Evolutionary conservation across 345 rosid species (phyloP).

Genomic region (Cardiospermum halicacabum): DNA sequence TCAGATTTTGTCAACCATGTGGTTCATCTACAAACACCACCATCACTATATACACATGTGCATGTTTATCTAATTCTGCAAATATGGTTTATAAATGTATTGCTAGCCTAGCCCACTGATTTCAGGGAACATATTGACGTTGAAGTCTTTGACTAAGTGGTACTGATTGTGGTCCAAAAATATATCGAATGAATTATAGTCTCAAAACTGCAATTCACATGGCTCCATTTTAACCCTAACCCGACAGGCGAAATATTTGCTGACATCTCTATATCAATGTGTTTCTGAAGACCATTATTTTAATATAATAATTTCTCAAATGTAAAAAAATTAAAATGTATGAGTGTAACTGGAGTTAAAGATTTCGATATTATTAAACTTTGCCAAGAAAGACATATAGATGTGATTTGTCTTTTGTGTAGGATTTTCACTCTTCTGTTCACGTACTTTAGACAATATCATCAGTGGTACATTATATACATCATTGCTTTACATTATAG

Average conservation of each 20-base stretch:
- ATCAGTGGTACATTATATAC: too few species aligned
- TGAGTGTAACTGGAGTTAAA: too few species aligned
- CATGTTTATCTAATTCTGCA: background rate
- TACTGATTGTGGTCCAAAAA: slow-evolving; percentile 12
- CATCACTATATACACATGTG: background rate
- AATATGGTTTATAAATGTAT: background rate
- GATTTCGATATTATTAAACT: too few species aligned
- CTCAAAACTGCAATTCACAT: slow-evolving; percentile 4
- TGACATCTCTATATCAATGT: slow-evolving; percentile 7
- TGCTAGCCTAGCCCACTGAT: background rate
- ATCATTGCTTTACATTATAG: too few species aligned
- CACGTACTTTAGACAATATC: too few species aligned
- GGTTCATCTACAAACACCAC: background rate
- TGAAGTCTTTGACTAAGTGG: background rate
- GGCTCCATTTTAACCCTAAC: background rate
- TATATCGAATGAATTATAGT: background rate
- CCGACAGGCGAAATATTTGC: slow-evolving; percentile 9
- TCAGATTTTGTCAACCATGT: background rate
- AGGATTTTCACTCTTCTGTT: too few species aligned
- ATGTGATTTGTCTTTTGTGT: too few species aligned
- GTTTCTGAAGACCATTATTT: too few species aligned
- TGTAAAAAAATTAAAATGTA: too few species aligned
- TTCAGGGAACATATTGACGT: background rate
- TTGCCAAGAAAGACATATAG: too few species aligned
- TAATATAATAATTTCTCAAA: too few species aligned